These are phyloP conservation scores for Dichomitus squalens DNA, from an alignment of 1,284 basidiomycete species.

Conservation along the genomic window DNA sequence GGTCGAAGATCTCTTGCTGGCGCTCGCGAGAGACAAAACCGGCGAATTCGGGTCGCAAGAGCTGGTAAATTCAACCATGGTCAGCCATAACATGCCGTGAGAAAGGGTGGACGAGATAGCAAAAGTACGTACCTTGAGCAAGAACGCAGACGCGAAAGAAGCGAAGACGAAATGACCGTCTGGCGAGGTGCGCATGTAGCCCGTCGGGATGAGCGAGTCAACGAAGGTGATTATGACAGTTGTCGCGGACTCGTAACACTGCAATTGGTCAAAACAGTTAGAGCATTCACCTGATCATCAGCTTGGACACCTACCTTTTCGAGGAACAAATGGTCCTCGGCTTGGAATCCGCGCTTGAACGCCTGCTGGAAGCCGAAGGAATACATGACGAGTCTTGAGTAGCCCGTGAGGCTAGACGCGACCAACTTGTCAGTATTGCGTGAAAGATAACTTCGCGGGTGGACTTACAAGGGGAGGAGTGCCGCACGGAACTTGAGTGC, in stretches of 20 bases:
- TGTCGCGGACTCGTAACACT: conserved; percentile 77
- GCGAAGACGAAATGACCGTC: conserved; percentile 87
- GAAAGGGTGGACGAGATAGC: background rate
- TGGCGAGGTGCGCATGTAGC: conserved; percentile 81
- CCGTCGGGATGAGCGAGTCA: conserved; percentile 66
- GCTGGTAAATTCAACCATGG: conserved; percentile 38
- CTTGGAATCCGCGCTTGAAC: conserved; percentile 67
- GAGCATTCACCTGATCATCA: background rate
- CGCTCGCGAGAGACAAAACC: conserved; percentile 60
- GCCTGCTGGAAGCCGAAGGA: conserved; percentile 86
- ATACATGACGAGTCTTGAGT: conserved; percentile 83
- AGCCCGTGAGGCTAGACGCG: conserved; percentile 61
- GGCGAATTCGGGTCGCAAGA: conserved; percentile 74
- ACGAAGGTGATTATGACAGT: conserved; percentile 67
- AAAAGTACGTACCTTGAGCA: conserved; percentile 66
- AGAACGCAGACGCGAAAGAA: conserved; percentile 83
- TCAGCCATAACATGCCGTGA: background rate
- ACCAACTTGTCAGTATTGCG: background rate
- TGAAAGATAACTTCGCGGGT: background rate
- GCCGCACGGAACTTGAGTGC: conserved; percentile 65
- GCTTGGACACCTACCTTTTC: conserved; percentile 51
- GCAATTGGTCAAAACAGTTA: background rate
- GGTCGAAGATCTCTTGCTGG: conserved; percentile 68
- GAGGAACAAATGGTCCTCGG: conserved; percentile 66
- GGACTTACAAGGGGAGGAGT: conserved; percentile 72